These are phyloP conservation scores for Cucumis hystrix DNA, from an alignment of 306 rosid genomes.

Conservation along the genomic window DNA sequence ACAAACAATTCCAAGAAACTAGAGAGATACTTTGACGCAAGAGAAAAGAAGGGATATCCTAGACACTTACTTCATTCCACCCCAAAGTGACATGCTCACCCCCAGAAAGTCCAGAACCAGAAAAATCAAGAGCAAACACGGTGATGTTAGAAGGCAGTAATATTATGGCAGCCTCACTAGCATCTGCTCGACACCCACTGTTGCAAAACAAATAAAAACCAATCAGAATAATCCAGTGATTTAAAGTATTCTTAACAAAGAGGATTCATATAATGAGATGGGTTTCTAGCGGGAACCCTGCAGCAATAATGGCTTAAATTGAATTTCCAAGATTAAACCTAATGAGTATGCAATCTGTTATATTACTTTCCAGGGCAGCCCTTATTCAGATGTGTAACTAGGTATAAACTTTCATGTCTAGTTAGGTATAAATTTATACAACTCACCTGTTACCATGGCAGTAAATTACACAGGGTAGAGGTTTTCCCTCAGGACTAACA, in stretches of 20 bases:
- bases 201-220: slow-evolving; percentile 13
- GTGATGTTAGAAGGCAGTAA: slow-evolving; percentile 93
- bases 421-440: neutral
- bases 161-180: slow-evolving; percentile 87
- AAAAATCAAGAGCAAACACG: slow-evolving; percentile 86
- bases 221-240: slow-evolving; percentile 18
- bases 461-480: slow-evolving; percentile 91
- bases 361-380: neutral
- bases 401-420: neutral
- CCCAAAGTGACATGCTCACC: slow-evolving; percentile 95
- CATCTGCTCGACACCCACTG: slow-evolving; percentile 99
- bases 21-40: neutral
- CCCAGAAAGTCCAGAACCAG: slow-evolving; percentile 94
- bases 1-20: neutral
- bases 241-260: neutral
- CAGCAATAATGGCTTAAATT: neutral
- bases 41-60: neutral
- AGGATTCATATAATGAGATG: neutral
- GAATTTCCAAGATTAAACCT: neutral
- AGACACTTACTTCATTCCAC: slow-evolving; percentile 80
- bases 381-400: neutral
- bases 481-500: slow-evolving; percentile 77
- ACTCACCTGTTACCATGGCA: slow-evolving; percentile 95
- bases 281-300: neutral
- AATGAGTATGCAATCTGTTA: neutral